A percentile compares a stretch with the other conserved stretches of the same genome.
Evolutionary conservation across 2,329 filamentous ascomycete species (phyloP).

Genomic region (Botrytis deweyae): DNA sequence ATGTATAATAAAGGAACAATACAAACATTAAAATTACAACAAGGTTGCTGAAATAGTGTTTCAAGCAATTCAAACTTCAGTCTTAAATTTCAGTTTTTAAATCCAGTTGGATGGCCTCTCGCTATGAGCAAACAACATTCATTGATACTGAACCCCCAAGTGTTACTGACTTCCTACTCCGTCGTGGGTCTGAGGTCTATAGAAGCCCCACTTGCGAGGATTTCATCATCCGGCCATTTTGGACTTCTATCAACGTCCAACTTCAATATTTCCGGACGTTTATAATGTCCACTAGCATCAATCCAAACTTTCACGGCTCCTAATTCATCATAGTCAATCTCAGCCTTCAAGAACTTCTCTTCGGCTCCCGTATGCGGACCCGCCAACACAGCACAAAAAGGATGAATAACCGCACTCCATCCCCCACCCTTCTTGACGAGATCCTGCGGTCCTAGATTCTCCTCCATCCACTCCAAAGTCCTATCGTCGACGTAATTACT

Average conservation of each 20-base stretch:
- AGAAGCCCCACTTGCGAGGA: not conserved
- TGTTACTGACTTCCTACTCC: not conserved
- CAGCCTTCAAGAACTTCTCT: slow-evolving; percentile 10
- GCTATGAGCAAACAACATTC: not conserved
- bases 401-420: slow-evolving; percentile 7
- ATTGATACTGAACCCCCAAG: not conserved
- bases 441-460: slow-evolving; percentile 7
- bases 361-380: slow-evolving; percentile 12
- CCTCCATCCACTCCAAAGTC: slow-evolving; percentile 40
- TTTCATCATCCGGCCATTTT: not conserved
- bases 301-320: slow-evolving; percentile 7
- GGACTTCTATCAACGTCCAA: not conserved
- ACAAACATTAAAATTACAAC: not conserved
- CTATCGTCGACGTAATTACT: slow-evolving; percentile 45
- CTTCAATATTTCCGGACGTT: slow-evolving; percentile 15
- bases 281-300: slow-evolving; percentile 22
- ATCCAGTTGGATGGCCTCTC: not conserved
- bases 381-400: slow-evolving; percentile 9
- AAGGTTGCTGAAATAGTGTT: not conserved
- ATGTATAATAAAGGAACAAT: not conserved
- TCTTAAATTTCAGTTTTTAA: not conserved
- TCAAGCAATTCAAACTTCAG: not conserved
- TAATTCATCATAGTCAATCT: not conserved
- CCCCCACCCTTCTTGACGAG: slow-evolving; percentile 7
- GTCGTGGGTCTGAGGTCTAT: not conserved